Conservation (phyloP, 768 basidiomycete genomes). For the Kondoa malvinella region DNA sequence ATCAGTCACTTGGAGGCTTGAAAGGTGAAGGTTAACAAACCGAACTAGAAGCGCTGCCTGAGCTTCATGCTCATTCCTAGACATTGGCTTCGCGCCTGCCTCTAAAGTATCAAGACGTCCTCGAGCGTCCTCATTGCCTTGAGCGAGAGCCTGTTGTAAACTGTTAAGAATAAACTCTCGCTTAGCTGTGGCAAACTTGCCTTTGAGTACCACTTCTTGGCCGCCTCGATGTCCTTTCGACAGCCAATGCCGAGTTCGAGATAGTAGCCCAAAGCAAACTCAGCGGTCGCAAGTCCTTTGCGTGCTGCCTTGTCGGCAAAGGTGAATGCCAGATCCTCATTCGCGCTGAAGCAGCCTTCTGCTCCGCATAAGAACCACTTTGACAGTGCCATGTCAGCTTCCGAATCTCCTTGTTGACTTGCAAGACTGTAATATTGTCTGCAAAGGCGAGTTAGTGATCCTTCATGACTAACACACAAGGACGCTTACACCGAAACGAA, state of each 20-base stretch:
- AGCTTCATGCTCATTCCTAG: conserved; percentile 59
- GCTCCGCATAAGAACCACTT: conserved; percentile 71
- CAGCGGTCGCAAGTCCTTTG: conserved; percentile 50
- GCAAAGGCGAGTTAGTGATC: not conserved
- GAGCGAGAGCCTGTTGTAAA: conserved; percentile 45
- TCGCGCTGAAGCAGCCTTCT: conserved; percentile 59
- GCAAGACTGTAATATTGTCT: conserved; percentile 60
- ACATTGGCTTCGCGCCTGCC: conserved; percentile 45
- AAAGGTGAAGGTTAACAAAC: not conserved
- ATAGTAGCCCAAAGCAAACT: conserved; percentile 95
- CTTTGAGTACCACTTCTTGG: conserved; percentile 57
- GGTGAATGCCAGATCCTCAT: conserved; percentile 64
- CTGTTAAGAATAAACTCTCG: not conserved
- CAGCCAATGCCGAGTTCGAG: conserved; percentile 80
- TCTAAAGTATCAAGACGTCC: conserved; percentile 56
- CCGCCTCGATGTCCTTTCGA: conserved; percentile 37
- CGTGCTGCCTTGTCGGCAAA: conserved; percentile 63
- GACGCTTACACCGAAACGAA: conserved; percentile 47
- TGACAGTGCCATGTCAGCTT: conserved; percentile 66
- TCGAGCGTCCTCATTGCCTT: conserved; percentile 63
- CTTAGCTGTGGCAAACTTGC: not conserved
- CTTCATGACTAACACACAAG: not conserved
- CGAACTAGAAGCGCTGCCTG: conserved; percentile 31
- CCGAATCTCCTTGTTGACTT: conserved; percentile 66
- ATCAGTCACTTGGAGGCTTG: not conserved